These are phyloP conservation scores for Coprinopsis marcescibilis DNA, from an alignment of 768 basidiomycete genomes.

Conservation along the genomic window DNA sequence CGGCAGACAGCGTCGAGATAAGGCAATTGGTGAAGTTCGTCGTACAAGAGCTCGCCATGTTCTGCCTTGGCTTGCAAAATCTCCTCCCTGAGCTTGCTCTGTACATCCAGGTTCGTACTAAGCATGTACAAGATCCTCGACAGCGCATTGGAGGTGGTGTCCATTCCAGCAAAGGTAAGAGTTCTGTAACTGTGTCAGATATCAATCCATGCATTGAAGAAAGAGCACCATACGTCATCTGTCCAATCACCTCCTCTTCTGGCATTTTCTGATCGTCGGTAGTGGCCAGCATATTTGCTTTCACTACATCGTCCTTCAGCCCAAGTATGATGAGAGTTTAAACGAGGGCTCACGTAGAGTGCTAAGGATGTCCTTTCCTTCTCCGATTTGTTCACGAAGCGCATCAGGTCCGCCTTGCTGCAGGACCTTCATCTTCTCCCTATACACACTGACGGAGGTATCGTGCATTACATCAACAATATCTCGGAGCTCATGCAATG, in stretches of 20 bases:
- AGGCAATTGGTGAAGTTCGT: conserved; percentile 30
- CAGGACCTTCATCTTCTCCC: too few relatives aligned
- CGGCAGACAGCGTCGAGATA: conserved; percentile 33
- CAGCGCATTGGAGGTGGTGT: conserved; percentile 20
- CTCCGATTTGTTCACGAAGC: too few relatives aligned
- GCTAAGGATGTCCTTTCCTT: too few relatives aligned
- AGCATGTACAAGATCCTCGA: conserved; percentile 17
- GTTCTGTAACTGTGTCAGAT: conserved; percentile 13
- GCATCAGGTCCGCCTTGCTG: too few relatives aligned
- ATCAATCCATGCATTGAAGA: neutral
- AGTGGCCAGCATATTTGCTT: conserved; percentile 28
- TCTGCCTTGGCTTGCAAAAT: conserved; percentile 21
- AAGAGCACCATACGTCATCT: conserved; percentile 24
- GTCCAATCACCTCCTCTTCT: conserved; percentile 30
- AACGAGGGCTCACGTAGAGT: too few relatives aligned
- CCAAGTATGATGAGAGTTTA: too few relatives aligned
- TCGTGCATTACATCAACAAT: too few relatives aligned
- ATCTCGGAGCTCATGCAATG: too few relatives aligned
- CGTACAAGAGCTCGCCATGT: conserved; percentile 27
- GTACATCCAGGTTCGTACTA: conserved; percentile 15
- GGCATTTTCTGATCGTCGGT: conserved; percentile 28
- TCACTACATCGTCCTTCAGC: too few relatives aligned
- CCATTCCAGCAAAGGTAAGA: conserved; percentile 21
- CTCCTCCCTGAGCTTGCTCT: conserved; percentile 18
- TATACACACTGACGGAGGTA: too few relatives aligned